A percentile compares a stretch with the other conserved stretches of the same genome.
Evolutionary conservation across 2,329 filamentous ascomycete species (phyloP).

Genomic region (Ascochyta fabae): DNA sequence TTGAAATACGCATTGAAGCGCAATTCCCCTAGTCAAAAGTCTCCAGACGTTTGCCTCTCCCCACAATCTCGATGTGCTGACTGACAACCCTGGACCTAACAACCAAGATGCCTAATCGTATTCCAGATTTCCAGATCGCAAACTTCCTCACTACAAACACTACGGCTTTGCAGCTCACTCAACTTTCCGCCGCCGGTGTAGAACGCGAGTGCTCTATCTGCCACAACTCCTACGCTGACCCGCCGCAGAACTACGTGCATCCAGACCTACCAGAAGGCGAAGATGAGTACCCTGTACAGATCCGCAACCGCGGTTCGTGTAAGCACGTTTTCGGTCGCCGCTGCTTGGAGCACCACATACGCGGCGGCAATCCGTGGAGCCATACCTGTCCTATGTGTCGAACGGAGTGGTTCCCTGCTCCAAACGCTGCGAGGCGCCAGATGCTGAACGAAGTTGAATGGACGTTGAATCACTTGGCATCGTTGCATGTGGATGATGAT

Average conservation of each 20-base stretch:
- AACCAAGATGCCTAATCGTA: slow-evolving; percentile 19
- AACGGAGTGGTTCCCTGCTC: slow-evolving; percentile 26
- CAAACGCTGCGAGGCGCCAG: slow-evolving; percentile 16
- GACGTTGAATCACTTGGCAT: slow-evolving; percentile 13
- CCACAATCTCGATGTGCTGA: not conserved
- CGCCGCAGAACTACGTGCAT: slow-evolving; percentile 25
- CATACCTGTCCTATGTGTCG: slow-evolving; percentile 31
- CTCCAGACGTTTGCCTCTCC: not conserved
- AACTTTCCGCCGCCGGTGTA: not conserved
- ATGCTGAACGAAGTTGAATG: slow-evolving; percentile 14
- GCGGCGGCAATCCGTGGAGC: slow-evolving; percentile 28
- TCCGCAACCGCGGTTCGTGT: slow-evolving; percentile 18
- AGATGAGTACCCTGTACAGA: slow-evolving; percentile 27
- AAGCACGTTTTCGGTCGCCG: slow-evolving; percentile 28
- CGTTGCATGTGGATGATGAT: slow-evolving; percentile 13
- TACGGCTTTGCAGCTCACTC: slow-evolving; percentile 3
- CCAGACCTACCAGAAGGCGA: slow-evolving; percentile 20
- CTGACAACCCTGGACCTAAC: not conserved
- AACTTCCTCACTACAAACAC: slow-evolving; percentile 32
- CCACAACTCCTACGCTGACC: slow-evolving; percentile 18
- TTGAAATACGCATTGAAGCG: not conserved
- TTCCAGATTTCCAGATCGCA: slow-evolving; percentile 20
- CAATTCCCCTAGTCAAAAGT: not conserved
- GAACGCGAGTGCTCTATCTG: slow-evolving; percentile 26
- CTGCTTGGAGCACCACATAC: slow-evolving; percentile 30